Conservation (phyloP, 805 yeast species). For the Lachancea waltii region DNA sequence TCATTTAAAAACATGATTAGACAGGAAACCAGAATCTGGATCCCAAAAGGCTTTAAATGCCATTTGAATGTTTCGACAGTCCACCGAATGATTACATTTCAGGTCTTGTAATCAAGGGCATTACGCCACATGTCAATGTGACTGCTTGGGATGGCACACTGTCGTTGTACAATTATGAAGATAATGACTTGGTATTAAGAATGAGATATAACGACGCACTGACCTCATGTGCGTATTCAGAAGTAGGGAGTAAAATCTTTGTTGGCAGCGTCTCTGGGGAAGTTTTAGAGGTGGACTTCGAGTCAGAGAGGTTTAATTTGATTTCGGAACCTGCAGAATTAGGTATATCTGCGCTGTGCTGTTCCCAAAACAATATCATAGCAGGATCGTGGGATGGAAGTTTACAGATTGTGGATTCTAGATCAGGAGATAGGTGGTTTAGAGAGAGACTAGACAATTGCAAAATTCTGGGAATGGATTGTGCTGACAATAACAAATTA, state of each 20-base stretch:
- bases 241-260: conserved; percentile 29
- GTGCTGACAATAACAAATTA: conserved; percentile 37
- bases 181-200: conserved; percentile 9
- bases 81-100: conserved; percentile 26
- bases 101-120: conserved; percentile 20
- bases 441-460: conserved; percentile 11
- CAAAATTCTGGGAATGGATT: conserved; percentile 61
- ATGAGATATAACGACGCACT: conserved; percentile 14
- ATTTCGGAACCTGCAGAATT: conserved; percentile 32
- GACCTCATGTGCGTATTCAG: conserved; percentile 14
- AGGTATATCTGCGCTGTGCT: conserved; percentile 36
- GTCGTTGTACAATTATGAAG: conserved; percentile 37
- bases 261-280: conserved; percentile 51
- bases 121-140: conserved; percentile 36
- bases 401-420: conserved; percentile 42
- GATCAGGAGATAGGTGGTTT: conserved; percentile 32
- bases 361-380: conserved; percentile 33
- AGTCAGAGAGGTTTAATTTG: conserved; percentile 31
- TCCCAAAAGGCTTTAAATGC: conserved; percentile 2
- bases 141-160: conserved; percentile 56
- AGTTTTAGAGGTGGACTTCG: conserved; percentile 46
- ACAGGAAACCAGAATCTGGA: too few species aligned
- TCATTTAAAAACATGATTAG: too few species aligned
- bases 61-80: conserved; percentile 4
- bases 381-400: conserved; percentile 61